These are phyloP conservation scores for Rhizopogon rudus DNA, from an alignment of 768 basidiomycete species.

Conservation along the genomic window DNA sequence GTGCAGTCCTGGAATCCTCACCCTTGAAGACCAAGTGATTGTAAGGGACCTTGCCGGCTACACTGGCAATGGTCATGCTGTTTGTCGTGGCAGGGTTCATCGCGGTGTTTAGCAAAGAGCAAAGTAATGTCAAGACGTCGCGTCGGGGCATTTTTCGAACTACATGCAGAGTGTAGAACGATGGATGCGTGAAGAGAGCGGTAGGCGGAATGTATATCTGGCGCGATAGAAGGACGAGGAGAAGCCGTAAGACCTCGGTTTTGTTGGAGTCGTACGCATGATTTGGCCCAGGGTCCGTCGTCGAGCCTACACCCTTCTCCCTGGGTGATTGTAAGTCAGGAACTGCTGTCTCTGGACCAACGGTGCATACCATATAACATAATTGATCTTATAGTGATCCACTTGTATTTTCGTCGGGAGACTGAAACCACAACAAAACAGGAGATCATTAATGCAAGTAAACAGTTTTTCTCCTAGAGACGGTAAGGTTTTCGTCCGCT, in stretches of 20 bases:
- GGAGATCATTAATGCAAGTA: slow-evolving; percentile 72
- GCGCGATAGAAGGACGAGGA: slow-evolving; percentile 83
- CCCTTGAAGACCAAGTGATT: slow-evolving; percentile 88
- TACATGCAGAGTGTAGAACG: slow-evolving; percentile 72
- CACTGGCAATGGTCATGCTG: slow-evolving; percentile 53
- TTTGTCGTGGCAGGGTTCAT: slow-evolving; percentile 60
- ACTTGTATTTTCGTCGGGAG: slow-evolving; percentile 73
- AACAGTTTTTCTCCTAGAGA: slow-evolving; percentile 80
- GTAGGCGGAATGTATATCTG: slow-evolving; percentile 82
- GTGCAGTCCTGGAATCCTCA: slow-evolving; percentile 70
- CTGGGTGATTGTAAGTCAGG: slow-evolving; percentile 34
- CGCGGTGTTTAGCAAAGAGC: slow-evolving; percentile 89
- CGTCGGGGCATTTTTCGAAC: slow-evolving; percentile 73
- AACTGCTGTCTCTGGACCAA: background rate
- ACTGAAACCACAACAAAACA: slow-evolving; percentile 95
- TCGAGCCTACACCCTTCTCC: slow-evolving; percentile 95
- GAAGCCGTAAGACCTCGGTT: slow-evolving; percentile 82
- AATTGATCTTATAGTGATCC: slow-evolving; percentile 79
- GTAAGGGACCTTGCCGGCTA: slow-evolving; percentile 80
- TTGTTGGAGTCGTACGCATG: slow-evolving; percentile 73
- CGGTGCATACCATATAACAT: slow-evolving; percentile 75
- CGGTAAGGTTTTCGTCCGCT: slow-evolving; percentile 49
- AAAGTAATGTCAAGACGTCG: slow-evolving; percentile 87
- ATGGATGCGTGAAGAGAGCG: slow-evolving; percentile 65
- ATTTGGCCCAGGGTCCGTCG: slow-evolving; percentile 61